phyloP scores from a whole-genome alignment of 306 rosid genomes.

The Mucuna pruriens region DNA sequence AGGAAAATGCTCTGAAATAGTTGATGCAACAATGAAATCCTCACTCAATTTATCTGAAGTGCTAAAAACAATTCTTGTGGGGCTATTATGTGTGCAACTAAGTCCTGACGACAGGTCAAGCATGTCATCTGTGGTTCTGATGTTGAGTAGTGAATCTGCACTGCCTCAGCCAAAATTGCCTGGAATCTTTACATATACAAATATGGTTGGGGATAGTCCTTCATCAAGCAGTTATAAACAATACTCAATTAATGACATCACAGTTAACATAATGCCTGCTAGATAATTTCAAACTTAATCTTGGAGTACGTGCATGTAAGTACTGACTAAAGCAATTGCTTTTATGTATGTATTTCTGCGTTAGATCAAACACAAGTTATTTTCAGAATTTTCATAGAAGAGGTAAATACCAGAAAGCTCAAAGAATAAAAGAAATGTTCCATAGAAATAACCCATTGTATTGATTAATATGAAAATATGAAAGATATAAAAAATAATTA shows the following conservation, averaged over 20 bases:
- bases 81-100: conserved; percentile 10
- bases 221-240: conserved; percentile 4
- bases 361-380: background rate
- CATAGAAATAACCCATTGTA: too few species aligned
- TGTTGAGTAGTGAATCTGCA: conserved; percentile 22
- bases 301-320: background rate
- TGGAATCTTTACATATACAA: conserved; percentile 33
- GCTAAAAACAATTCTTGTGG: conserved; percentile 23
- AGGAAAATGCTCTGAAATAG: conserved; percentile 38
- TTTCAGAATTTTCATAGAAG: too few species aligned
- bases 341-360: background rate
- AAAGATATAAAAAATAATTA: too few species aligned
- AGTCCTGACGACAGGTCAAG: conserved; percentile 24
- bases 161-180: conserved; percentile 55
- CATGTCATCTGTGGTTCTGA: conserved; percentile 21
- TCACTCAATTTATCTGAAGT: conserved; percentile 1
- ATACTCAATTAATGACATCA: background rate
- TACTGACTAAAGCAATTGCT: background rate
- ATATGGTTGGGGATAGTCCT: background rate
- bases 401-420: too few species aligned
- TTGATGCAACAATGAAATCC: conserved; percentile 21
- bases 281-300: background rate
- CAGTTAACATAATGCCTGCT: background rate
- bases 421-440: too few species aligned
- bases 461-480: too few species aligned